A percentile compares a stretch with the other conserved stretches of the same genome.
phyloP scores from a whole-genome alignment of 1,284 basidiomycete species.

The Tetrapyrgos nigripes region DNA sequence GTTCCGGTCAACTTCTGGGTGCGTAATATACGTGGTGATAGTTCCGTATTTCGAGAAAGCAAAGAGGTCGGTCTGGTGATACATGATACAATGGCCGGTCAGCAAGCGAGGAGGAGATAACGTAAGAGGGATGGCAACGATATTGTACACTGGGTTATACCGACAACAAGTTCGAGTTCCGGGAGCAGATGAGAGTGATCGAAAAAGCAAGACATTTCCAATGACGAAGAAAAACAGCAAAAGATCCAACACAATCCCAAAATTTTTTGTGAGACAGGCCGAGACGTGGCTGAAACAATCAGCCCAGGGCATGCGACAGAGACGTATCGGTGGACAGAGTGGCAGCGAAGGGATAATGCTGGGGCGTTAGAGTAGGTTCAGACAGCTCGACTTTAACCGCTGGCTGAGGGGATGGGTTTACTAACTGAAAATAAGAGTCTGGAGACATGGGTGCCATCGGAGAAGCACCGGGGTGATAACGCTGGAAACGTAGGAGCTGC shows the following conservation, averaged over 20 bases:
- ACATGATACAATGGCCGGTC: too few relatives aligned
- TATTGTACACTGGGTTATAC: too few relatives aligned
- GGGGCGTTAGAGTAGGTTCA: not conserved
- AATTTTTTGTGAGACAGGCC: not conserved
- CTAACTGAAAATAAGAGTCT: not conserved
- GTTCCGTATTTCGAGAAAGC: not conserved
- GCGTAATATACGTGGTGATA: too few relatives aligned
- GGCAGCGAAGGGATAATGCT: not conserved
- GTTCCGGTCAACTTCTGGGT: too few relatives aligned
- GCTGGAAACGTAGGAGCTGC: slow-evolving; percentile 61
- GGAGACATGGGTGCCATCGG: slow-evolving; percentile 15
- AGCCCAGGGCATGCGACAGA: not conserved
- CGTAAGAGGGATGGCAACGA: too few relatives aligned
- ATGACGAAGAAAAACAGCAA: too few relatives aligned
- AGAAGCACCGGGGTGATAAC: slow-evolving; percentile 41
- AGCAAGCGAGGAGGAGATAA: too few relatives aligned
- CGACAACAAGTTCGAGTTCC: too few relatives aligned
- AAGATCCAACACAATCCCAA: too few relatives aligned
- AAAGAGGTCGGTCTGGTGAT: not conserved
- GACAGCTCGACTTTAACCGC: not conserved
- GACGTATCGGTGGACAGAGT: not conserved
- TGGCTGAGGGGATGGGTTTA: not conserved
- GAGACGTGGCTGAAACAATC: too few relatives aligned
- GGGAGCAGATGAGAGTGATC: too few relatives aligned
- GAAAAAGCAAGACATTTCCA: too few relatives aligned